Conservation (phyloP, 2,329 filamentous ascomycete genomes). For the Herpotrichia juniperi region DNA sequence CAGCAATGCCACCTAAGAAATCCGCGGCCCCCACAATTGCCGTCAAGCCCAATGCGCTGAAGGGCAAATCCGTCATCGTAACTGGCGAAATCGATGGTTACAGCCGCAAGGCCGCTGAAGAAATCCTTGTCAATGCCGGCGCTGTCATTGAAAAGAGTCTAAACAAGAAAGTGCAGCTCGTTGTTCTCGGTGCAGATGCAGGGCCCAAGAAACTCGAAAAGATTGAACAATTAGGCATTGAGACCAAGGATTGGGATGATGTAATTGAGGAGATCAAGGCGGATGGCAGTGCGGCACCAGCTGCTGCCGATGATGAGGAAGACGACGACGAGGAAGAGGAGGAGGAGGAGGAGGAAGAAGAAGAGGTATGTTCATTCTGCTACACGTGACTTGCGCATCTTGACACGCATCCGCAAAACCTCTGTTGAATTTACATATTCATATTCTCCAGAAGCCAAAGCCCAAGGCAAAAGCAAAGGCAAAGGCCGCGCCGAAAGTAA, state of each 20-base stretch:
- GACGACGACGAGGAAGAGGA: slow-evolving; percentile 21
- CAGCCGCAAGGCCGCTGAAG: slow-evolving; percentile 18
- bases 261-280: slow-evolving; percentile 57
- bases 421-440: too few relatives aligned
- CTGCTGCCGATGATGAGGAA: slow-evolving; percentile 13
- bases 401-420: too few relatives aligned
- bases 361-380: too few relatives aligned
- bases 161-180: slow-evolving; percentile 46
- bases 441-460: slow-evolving; percentile 13
- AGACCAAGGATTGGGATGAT: slow-evolving; percentile 84
- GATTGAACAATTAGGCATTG: slow-evolving; percentile 76
- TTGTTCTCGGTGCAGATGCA: slow-evolving; percentile 85
- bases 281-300: slow-evolving; percentile 15
- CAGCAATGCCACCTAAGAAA: slow-evolving; percentile 21
- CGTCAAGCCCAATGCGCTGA: slow-evolving; percentile 19
- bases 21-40: slow-evolving; percentile 12
- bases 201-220: slow-evolving; percentile 88
- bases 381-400: too few relatives aligned
- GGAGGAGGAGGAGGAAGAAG: slow-evolving; percentile 12
- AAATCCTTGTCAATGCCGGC: slow-evolving; percentile 23
- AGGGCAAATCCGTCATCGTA: slow-evolving; percentile 20
- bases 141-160: slow-evolving; percentile 27
- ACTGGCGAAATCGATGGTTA: slow-evolving; percentile 24
- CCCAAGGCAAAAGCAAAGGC: slow-evolving; percentile 8
- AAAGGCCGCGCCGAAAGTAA: slow-evolving; percentile 16